Base-by-base conservation (phyloP, 1,284 basidiomycete species). In the Neolentinus lepideus region DNA sequence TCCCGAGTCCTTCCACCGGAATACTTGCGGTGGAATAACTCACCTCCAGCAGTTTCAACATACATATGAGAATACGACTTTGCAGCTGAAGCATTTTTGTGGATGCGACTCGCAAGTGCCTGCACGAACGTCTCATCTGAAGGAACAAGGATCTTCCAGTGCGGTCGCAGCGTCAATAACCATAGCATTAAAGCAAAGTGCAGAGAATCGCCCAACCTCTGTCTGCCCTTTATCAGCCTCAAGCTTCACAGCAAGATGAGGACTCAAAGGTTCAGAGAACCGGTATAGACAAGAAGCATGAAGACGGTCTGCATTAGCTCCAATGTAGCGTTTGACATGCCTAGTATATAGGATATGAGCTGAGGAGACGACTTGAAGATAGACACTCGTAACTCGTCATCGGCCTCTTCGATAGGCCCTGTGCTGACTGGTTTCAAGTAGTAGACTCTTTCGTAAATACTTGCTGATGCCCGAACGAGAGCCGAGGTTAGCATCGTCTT, bases 341-440 rank as follows among this genome's bases (percentile, higher is more conserved):
- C 93, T 95, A 55, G 9, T 9, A 48, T 33, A 53, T n/a, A 21
- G 21, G 14, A 33, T 8, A 2, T 9, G 14, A 1, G 43, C 14
- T 26, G 43, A 45, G 50, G 10, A 54, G 45, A 14, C 11, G 27
- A 59, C n/a, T 48, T 22, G 10, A 6, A 16, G 21, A 19, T 26
- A 27, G 71, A 50, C 47, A 11, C 8, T 50, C 22, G 83, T 61
- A 63, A 95, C 94, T 73, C 74, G 61, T 92, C 88, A 67, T 97
- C 94, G 19, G 92, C 90, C 59, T 91, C 86, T 25, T 80, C 70
- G n/a, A 80, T 74, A 0, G 85, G 77, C 1, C 94, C 94, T 0
- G 94, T 95, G 66, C 92, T 94, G 59, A 96, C 84, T 0, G 94
- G 94, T 67, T 97, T 98, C 58, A 97, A 74, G 66, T 97, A 97